Evolutionary conservation across 768 basidiomycete genomes (phyloP).

Genomic region (Mycena galopus): DNA sequence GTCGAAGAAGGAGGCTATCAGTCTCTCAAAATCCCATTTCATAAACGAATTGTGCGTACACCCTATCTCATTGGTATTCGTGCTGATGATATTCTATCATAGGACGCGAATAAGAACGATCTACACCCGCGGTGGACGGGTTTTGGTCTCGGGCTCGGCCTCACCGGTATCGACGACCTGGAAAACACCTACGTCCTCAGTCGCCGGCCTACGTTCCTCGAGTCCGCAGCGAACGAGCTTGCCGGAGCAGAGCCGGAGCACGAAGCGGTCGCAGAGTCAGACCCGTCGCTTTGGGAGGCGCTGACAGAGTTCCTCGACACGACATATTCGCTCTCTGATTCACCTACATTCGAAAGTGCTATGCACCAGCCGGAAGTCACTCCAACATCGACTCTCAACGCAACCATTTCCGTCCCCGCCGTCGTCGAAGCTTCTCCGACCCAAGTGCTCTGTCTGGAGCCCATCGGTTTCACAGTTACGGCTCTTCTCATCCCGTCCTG

Average conservation of each 20-base stretch:
- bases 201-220: not conserved
- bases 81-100: not conserved
- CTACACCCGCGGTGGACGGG: slow-evolving; percentile 12
- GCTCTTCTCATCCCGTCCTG: too few species aligned
- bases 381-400: too few species aligned
- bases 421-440: too few species aligned
- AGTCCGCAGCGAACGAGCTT: too few species aligned
- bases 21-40: slow-evolving; percentile 1
- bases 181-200: slow-evolving; percentile 11
- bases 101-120: slow-evolving; percentile 13
- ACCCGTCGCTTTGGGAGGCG: not conserved
- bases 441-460: too few species aligned
- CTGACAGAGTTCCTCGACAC: slow-evolving; percentile 9
- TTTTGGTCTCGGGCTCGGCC: slow-evolving; percentile 12
- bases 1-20: not conserved
- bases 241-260: too few species aligned
- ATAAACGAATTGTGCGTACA: slow-evolving; percentile 7
- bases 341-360: not conserved
- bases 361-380: not conserved
- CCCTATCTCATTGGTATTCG: not conserved
- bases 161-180: slow-evolving; percentile 6
- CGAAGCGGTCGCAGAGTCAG: too few species aligned
- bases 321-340: not conserved
- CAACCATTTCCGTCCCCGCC: too few species aligned
- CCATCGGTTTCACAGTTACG: too few species aligned